These are phyloP conservation scores for Hansenula sp. DNA, from an alignment of 1,139 yeast genomes.

Conservation along the genomic window DNA sequence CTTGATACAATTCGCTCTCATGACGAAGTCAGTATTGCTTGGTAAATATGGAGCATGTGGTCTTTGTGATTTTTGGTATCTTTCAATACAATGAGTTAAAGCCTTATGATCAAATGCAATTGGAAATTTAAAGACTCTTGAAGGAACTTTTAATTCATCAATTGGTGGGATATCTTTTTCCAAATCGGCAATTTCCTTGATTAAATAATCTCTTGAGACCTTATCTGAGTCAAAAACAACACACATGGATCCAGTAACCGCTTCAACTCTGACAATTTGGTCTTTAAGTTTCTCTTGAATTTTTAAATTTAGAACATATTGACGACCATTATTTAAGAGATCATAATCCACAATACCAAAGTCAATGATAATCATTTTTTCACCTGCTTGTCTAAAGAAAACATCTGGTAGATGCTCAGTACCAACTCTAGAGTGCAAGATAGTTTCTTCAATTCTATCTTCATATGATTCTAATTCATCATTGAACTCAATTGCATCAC, in stretches of 20 bases:
- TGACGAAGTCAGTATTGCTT: conserved; percentile 29
- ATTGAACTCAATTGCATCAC: conserved; percentile 13
- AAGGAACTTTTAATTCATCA: conserved; percentile 28
- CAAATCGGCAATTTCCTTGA: conserved; percentile 20
- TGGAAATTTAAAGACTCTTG: conserved; percentile 29
- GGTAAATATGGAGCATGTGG: conserved; percentile 36
- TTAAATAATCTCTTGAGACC: conserved; percentile 21
- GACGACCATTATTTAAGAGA: conserved; percentile 31
- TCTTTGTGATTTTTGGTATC: conserved; percentile 34
- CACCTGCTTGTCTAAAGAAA: conserved; percentile 32
- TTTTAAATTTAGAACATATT: conserved; percentile 21
- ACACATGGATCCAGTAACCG: conserved; percentile 28
- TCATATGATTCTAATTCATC: conserved; percentile 23
- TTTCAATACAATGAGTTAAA: conserved; percentile 28
- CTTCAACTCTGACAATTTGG: conserved; percentile 25
- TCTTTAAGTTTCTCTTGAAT: conserved; percentile 10
- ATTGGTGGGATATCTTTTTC: conserved; percentile 29
- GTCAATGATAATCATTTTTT: conserved; percentile 30
- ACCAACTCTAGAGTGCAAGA: conserved; percentile 19
- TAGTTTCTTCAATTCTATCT: conserved; percentile 9
- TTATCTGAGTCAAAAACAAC: conserved; percentile 26
- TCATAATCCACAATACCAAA: conserved; percentile 28
- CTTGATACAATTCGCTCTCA: conserved; percentile 28
- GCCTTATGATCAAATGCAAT: conserved; percentile 31
- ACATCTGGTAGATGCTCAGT: conserved; percentile 19